phyloP scores from a whole-genome alignment of 176 grass and related monocot genomes.

The Alopecurus myosuroides region DNA sequence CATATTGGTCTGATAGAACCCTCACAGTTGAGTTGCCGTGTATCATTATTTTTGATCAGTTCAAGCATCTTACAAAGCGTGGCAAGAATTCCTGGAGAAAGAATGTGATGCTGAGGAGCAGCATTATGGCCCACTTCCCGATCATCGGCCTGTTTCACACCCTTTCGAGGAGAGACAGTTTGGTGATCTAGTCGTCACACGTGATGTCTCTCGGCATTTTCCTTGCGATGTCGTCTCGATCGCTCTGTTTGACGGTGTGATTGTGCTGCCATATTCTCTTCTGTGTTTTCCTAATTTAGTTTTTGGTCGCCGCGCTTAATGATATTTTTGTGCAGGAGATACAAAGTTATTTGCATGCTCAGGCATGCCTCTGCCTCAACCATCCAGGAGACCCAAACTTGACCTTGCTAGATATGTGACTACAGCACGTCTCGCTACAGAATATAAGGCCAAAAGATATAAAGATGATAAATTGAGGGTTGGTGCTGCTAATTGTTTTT shows the following conservation, averaged over 20 bases:
- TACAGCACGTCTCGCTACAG: neutral
- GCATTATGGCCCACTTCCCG: neutral
- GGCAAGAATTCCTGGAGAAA: neutral
- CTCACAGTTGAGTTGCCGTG: neutral
- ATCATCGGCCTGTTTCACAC: neutral
- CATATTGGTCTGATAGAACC: neutral
- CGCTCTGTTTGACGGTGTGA: neutral
- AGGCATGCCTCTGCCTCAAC: neutral
- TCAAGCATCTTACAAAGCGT: fast-evolving
- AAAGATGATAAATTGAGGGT: conserved; percentile 18
- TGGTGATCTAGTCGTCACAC: neutral
- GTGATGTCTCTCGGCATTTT: neutral
- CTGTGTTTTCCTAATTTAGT: neutral
- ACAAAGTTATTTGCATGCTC: conserved; percentile 2
- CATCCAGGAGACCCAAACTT: neutral
- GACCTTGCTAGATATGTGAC: conserved; percentile 20
- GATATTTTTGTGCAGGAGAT: conserved; percentile 21
- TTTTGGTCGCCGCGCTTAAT: neutral
- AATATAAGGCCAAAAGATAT: neutral
- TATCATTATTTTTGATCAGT: neutral
- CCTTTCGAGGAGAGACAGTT: neutral
- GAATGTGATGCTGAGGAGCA: neutral
- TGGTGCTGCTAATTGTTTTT: neutral
- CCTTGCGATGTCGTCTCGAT: neutral
- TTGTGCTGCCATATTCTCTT: neutral